Base-by-base conservation (phyloP, 768 basidiomycete species). In the Suillus sp. region DNA sequence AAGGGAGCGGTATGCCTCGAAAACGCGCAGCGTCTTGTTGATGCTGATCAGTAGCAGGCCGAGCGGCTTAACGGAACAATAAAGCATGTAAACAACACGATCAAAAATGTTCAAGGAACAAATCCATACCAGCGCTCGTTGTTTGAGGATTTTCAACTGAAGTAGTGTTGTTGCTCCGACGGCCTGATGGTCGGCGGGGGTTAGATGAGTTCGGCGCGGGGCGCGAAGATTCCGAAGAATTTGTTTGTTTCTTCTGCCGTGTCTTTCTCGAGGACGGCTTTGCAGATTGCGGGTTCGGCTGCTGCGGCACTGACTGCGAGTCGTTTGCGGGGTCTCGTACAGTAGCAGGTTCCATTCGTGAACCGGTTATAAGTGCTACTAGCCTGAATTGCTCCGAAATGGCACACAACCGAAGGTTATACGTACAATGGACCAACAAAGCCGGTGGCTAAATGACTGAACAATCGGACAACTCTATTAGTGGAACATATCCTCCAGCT, bases 201-300 rank as follows among this genome's bases (percentile, higher is more conserved):
- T 66, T 66, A 45, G 72, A 63, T 47, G 69, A 30, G 66, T 65
- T 65, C 60, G 67, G 63, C 37, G 67, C 66, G 55, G 68, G 61
- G 42, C 54, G 64, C 4, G 66, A 59, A 58, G 66, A 45, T 42
- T 70, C 65, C 35, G 70, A 66, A 54, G 73, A 64, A 64, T 75
- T 75, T 69, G 77, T 71, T 64, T 73, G 77, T 75, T 81, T 86
- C 70, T 78, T 80, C 69, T 86, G 85, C 82, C 86, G 86, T 61
- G 74, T 69, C 72, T 81, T 86, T 74, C 78, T 88, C n/a, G 75
- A 56, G 35, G 71, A 63, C 61, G 76, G 70, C 67, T 67, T 75
- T 53, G 75, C 68, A 68, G 75, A 68, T 38, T 56, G 55, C 1
- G 78, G 66, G 68, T 76, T 67, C 66, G 84, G 81, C 81, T 80